Conservation (phyloP, 1,284 basidiomycete species). For the Austroboletus novae-zelandiae region DNA sequence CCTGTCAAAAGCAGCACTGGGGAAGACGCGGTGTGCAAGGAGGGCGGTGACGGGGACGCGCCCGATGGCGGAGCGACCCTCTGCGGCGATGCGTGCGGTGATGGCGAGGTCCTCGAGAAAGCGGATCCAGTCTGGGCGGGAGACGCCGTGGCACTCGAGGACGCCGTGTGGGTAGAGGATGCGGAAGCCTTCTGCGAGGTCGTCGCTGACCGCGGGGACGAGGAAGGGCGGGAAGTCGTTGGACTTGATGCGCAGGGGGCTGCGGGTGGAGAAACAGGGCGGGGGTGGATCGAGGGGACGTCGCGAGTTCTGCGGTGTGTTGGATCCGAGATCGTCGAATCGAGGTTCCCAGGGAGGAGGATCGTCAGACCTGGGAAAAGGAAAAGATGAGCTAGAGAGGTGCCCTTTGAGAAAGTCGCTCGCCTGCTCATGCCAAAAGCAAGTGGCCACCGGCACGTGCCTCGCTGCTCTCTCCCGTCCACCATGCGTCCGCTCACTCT, state of each 20-base stretch:
- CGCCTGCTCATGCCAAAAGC: too few relatives aligned
- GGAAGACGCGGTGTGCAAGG: conserved; percentile 16
- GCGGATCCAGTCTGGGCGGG: conserved; percentile 25
- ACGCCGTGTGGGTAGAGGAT: conserved; percentile 24
- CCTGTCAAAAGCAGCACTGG: conserved; percentile 24
- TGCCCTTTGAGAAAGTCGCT: too few relatives aligned
- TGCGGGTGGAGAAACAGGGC: conserved; percentile 28
- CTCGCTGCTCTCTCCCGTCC: too few relatives aligned
- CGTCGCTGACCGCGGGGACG: conserved; percentile 22
- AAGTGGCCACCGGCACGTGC: too few relatives aligned
- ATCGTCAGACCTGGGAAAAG: conserved; percentile 2
- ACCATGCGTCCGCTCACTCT: conserved; percentile 57
- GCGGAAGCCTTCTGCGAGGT: conserved; percentile 27
- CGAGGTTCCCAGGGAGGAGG: conserved; percentile 30
- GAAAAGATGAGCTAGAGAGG: too few relatives aligned
- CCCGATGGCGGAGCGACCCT: conserved; percentile 22
- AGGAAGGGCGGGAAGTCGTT: conserved; percentile 27
- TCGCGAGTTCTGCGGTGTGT: not conserved
- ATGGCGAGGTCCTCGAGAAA: conserved; percentile 30
- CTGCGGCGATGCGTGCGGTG: conserved; percentile 24
- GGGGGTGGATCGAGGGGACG: conserved; percentile 33
- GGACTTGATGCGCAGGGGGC: conserved; percentile 29
- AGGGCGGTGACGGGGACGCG: conserved; percentile 16
- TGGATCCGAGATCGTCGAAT: conserved; percentile 22
- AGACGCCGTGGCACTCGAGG: conserved; percentile 30